phyloP scores from a whole-genome alignment of 805 yeast genomes.

The Pichia scutulata region DNA sequence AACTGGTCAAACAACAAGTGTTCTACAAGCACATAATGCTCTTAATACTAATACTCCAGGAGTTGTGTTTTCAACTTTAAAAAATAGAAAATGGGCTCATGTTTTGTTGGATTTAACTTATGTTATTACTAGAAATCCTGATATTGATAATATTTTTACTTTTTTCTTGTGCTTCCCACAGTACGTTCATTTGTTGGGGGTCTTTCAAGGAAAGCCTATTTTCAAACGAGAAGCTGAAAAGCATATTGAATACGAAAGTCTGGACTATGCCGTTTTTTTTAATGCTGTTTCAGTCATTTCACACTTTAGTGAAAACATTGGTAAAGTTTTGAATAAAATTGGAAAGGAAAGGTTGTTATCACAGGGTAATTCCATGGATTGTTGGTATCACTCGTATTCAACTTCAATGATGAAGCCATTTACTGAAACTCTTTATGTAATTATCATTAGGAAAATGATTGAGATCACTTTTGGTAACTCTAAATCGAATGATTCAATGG shows the following conservation, averaged over 20 bases:
- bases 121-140: conserved; percentile 60
- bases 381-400: conserved; percentile 13
- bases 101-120: conserved; percentile 74
- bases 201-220: conserved; percentile 75
- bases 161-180: conserved; percentile 32
- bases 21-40: neutral
- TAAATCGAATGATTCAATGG: conserved; percentile 4
- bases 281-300: conserved; percentile 62
- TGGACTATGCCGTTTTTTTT: conserved; percentile 69
- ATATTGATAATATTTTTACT: conserved; percentile 30
- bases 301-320: conserved; percentile 49
- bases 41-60: conserved; percentile 20
- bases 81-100: conserved; percentile 71
- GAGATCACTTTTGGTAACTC: conserved; percentile 12
- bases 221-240: conserved; percentile 64
- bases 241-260: conserved; percentile 88
- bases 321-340: conserved; percentile 34
- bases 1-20: conserved; percentile 31
- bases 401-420: conserved; percentile 13
- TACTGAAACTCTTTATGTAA: conserved; percentile 13
- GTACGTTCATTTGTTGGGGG: conserved; percentile 52
- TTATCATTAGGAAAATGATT: conserved; percentile 11
- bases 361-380: conserved; percentile 13
- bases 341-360: conserved; percentile 9
- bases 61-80: conserved; percentile 35